These are phyloP conservation scores for Theobroma grandiflorum DNA, from an alignment of 441 rosid species.

Conservation along the genomic window DNA sequence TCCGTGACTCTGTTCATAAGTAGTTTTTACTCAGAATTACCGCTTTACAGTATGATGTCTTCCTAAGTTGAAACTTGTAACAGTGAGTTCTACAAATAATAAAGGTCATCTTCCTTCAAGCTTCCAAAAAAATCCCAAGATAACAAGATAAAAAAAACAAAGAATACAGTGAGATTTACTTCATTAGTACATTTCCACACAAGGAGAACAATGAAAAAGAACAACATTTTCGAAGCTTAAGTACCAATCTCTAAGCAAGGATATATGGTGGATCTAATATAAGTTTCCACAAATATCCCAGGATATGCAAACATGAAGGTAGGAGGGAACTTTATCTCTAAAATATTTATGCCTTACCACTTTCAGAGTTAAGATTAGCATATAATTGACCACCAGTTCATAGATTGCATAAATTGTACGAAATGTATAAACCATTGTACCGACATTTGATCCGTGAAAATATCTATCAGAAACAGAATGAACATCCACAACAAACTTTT, in stretches of 20 bases:
- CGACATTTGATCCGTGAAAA: background rate
- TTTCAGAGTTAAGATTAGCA: background rate
- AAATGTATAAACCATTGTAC: background rate
- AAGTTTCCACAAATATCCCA: background rate
- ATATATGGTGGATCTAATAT: background rate
- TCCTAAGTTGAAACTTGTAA: background rate
- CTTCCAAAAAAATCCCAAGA: background rate
- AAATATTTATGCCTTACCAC: background rate
- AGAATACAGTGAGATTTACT: background rate
- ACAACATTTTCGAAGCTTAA: background rate
- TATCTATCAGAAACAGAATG: background rate
- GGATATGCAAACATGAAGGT: background rate
- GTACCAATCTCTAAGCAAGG: background rate
- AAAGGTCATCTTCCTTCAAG: background rate
- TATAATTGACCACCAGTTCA: background rate
- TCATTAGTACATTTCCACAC: background rate
- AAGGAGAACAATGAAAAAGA: background rate
- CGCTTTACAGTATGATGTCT: background rate
- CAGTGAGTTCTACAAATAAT: background rate
- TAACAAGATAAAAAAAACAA: background rate
- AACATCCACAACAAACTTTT: background rate
- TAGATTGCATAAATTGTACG: background rate
- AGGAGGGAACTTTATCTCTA: background rate
- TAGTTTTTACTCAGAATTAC: background rate
- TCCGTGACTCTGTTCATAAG: background rate